Evolutionary conservation across 1,139 yeast species (phyloP), one percentile per base, ranked within the genome.

Genomic region (Saccharomyces hybrid): DNA sequence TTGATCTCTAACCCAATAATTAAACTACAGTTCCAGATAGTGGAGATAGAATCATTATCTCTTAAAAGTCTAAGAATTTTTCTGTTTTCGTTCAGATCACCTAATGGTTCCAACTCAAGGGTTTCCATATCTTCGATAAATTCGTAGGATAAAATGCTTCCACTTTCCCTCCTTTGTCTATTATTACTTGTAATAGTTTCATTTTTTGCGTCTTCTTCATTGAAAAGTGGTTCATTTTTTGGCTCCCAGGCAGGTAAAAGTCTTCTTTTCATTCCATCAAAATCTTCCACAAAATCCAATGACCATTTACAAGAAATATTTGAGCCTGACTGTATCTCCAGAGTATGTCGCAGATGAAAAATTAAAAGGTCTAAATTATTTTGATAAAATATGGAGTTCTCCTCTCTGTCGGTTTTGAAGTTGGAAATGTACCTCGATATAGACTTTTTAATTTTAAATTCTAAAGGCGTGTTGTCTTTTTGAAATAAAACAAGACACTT

Each of bases 1-100:
- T 78, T 73, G 0, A 90, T 82, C 25, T 83, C 87, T 25, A 88
- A 71, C 0, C 96, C 96, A 56, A 84, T 73, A 26, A 88, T 80
- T 52, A 83, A 83, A 57, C 90, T 81, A 1, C 86, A 81, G 67
- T 88, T 88, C 84, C 88, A 83, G n/a, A 88, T 70, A 8, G 81
- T 80, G 13, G 74, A 76, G 28, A 88, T 86, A 53, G 77, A 78
- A 65, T 88, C 97, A n/a, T 88, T 87, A 55, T 81, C 77, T 62
- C 74, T 83, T 52, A 88, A 70, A 61, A 86, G 80, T 55, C 91
- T 75, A 29, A 88, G 71, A 0, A 88, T 86, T 63, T 84, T 84
- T 54, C 95, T 73, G 66, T 88, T 87, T 61, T 81, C 82, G 64
- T 87, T 95, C 57, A 70, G 67, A 46, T 70, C 73, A 25, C 73